Conservation (phyloP, 495 filamentous ascomycete genomes). For the Neurospora sp. region DNA sequence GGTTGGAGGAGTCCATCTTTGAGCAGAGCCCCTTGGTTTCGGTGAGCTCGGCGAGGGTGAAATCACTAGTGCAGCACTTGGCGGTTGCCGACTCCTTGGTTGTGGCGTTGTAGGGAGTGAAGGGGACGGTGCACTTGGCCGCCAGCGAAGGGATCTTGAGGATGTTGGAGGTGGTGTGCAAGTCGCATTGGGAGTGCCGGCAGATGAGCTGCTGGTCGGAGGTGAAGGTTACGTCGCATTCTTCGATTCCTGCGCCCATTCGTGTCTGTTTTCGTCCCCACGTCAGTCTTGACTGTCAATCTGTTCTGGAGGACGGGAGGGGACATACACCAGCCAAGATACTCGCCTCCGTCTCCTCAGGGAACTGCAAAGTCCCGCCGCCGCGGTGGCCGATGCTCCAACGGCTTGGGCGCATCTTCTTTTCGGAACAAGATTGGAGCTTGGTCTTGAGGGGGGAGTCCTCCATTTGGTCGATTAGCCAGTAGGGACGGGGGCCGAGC, state of each 20-base stretch:
- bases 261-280: conserved; percentile 21
- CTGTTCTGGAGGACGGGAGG: background rate
- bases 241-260: conserved; percentile 54
- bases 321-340: conserved; percentile 35
- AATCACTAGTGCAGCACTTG: conserved; percentile 54
- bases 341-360: conserved; percentile 47
- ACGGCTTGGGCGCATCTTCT: conserved; percentile 23
- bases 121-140: conserved; percentile 51
- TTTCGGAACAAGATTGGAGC: conserved; percentile 43
- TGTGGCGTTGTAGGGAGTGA: conserved; percentile 32
- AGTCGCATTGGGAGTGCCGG: conserved; percentile 52
- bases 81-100: conserved; percentile 33
- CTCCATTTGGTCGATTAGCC: conserved; percentile 49
- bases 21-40: conserved; percentile 51
- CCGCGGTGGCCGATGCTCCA: conserved; percentile 52
- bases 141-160: conserved; percentile 44
- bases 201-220: conserved; percentile 50
- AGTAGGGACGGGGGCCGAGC: conserved; percentile 49
- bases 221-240: conserved; percentile 56
- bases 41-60: conserved; percentile 45
- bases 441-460: conserved; percentile 44
- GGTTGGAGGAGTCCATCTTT: conserved; percentile 51
- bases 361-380: conserved; percentile 47
- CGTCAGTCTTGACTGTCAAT: background rate
- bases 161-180: conserved; percentile 56